Base-by-base conservation (phyloP, 2,329 filamentous ascomycete species). In the Periconia macrospinosa region DNA sequence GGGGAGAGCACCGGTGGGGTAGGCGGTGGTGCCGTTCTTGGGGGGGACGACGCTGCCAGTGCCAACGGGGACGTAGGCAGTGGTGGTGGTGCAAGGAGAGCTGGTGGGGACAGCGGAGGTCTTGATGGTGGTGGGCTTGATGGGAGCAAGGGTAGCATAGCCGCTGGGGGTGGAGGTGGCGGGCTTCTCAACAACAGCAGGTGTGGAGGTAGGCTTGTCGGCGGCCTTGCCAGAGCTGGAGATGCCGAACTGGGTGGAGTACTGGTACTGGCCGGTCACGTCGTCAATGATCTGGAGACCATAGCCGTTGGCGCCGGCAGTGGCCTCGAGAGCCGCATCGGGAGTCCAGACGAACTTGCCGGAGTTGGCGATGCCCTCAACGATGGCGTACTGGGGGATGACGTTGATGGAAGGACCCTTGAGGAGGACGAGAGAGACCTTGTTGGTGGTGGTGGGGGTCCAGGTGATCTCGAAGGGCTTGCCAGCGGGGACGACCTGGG, bases 281-380 rank as follows among this genome's bases (percentile, higher is more conserved):
- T 86, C 82, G 59, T 82, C 83, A 61, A 87, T 82, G 63, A 88
- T 72, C 69, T 86, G 78, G 66, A 87, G 76, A 56, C 84, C 85
- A 74, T 86, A 87, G 72, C 78, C 80, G 62, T 76, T 78, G 58
- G 67, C 68, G 56, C 81, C 79, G 30, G 62, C 43, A 30, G 50
- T 54, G 56, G 68, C 67, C 63, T 78, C 75, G 55, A 86, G 79
- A 41, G 67, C 58, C 50, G 76, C 68, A 55, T 75, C 63, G 41
- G 82, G 82, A 42, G 79, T 83, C 84, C 83, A 87, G 53, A 58
- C 45, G 77, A 76, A 86, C 58, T 63, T 67, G 55, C 85, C 85
- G 54, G 68, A 76, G 80, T 87, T 87, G 65, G 70, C 58, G 70
- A 83, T 81, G 58, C 71, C 68, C 69, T 84, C 79, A 19, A 62